Percentiles rank a stretch among this genome's conserved stretches.
Conservation (phyloP, 129 eudicot species). For the Gnaphalium uliginosum region DNA sequence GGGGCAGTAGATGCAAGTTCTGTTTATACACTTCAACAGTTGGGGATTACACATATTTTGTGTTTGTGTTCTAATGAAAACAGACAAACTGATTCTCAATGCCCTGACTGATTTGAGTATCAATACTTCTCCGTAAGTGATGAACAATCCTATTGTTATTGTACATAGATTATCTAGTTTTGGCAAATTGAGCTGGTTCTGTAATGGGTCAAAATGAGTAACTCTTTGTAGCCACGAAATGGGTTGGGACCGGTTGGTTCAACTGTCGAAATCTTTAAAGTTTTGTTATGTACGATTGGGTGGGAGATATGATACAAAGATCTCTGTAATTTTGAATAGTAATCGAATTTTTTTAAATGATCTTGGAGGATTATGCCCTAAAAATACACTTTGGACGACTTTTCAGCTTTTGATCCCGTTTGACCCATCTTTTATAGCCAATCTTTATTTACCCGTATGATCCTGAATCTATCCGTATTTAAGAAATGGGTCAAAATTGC, state of each 20-base stretch:
- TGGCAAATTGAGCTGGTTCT: constrained; percentile 1
- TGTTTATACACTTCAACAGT: constrained; percentile 75
- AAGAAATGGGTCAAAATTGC: too few species aligned
- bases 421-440: too few species aligned
- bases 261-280: background rate
- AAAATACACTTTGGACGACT: background rate
- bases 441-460: too few species aligned
- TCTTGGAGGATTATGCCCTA: background rate
- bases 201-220: background rate
- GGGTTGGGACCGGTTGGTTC: background rate
- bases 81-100: constrained; percentile 92
- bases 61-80: constrained; percentile 93
- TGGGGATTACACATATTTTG: constrained; percentile 87
- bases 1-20: constrained; percentile 99
- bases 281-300: background rate
- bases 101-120: constrained; percentile 72
- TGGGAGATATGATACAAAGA: background rate
- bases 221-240: too few species aligned
- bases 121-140: constrained; percentile 75
- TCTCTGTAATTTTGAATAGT: background rate
- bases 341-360: background rate
- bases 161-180: background rate
- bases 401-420: background rate
- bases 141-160: constrained; percentile 4
- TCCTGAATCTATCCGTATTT: too few species aligned